A percentile compares a stretch with the other conserved stretches of the same genome.
These are phyloP conservation scores for Penicillium simplicissimum DNA, from an alignment of 495 filamentous ascomycete species.

Conservation along the genomic window DNA sequence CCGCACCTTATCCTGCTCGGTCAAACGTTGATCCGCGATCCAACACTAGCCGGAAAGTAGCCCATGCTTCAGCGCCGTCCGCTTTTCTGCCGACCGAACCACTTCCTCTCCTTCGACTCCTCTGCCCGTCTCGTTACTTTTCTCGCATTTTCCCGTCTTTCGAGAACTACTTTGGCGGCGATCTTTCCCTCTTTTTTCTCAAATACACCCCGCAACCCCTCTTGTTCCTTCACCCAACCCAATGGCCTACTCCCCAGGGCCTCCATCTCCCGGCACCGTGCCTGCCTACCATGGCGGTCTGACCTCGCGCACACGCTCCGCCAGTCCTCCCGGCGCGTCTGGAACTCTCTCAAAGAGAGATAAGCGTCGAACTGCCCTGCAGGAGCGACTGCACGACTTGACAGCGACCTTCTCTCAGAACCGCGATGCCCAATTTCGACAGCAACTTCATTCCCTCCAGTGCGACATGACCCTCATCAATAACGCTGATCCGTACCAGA, in stretches of 20 bases:
- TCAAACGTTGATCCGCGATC: constrained; percentile 26
- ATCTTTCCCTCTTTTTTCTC: not conserved
- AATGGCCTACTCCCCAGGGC: constrained; percentile 45
- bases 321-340: constrained; percentile 36
- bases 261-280: constrained; percentile 35
- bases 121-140: not conserved
- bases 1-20: constrained; percentile 21
- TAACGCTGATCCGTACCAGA: constrained; percentile 74
- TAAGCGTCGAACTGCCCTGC: constrained; percentile 77
- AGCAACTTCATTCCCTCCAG: constrained; percentile 85
- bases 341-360: constrained; percentile 75
- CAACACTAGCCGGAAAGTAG: constrained; percentile 26
- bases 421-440: constrained; percentile 79
- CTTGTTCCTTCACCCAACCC: constrained; percentile 8
- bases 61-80: constrained; percentile 22
- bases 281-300: constrained; percentile 26
- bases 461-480: constrained; percentile 86
- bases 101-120: not conserved
- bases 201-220: not conserved
- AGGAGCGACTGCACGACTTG: constrained; percentile 72
- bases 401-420: constrained; percentile 75
- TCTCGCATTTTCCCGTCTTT: not conserved
- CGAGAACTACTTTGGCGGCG: not conserved
- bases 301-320: constrained; percentile 36
- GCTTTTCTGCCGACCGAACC: constrained; percentile 26